These are phyloP conservation scores for Avicennia marina DNA, from an alignment of 257 asterid species.

Conservation along the genomic window DNA sequence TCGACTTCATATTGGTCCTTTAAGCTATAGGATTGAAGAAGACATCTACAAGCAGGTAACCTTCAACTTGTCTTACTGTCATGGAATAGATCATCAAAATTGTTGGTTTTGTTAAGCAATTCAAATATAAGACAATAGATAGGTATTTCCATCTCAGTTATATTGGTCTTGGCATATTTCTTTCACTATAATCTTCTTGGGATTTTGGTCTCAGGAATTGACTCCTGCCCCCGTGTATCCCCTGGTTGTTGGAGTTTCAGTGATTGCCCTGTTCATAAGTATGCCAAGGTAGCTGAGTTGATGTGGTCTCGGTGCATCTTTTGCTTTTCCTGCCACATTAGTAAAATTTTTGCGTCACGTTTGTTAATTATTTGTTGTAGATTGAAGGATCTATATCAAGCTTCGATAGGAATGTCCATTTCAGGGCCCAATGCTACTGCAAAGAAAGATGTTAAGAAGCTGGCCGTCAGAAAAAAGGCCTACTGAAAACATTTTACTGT, in stretches of 20 bases:
- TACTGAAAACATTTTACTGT: conserved; percentile 29
- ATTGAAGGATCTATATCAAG: conserved; percentile 68
- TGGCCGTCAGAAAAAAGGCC: conserved; percentile 53
- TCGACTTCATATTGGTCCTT: conserved; percentile 73
- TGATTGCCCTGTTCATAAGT: conserved; percentile 63
- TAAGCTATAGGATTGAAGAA: conserved; percentile 56
- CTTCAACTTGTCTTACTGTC: not conserved
- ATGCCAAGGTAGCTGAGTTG: conserved; percentile 68
- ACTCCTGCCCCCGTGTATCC: conserved; percentile 87
- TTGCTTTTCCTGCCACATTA: not conserved
- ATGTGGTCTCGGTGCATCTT: not conserved
- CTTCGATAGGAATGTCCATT: conserved; percentile 30
- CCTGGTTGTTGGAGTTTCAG: conserved; percentile 69
- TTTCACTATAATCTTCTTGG: not conserved
- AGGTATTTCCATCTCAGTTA: not conserved
- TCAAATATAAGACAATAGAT: not conserved
- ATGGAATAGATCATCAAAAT: not conserved
- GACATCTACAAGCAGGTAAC: conserved; percentile 78
- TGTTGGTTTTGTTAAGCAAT: not conserved
- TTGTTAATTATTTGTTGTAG: conserved; percentile 35
- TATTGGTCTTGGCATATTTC: not conserved
- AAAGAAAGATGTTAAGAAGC: conserved; percentile 70
- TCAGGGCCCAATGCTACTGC: conserved; percentile 33
- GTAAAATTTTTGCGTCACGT: not conserved
- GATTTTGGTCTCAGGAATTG: conserved; percentile 49